These are phyloP conservation scores for Prosopis cineraria DNA, from an alignment of 306 rosid species.

Conservation along the genomic window DNA sequence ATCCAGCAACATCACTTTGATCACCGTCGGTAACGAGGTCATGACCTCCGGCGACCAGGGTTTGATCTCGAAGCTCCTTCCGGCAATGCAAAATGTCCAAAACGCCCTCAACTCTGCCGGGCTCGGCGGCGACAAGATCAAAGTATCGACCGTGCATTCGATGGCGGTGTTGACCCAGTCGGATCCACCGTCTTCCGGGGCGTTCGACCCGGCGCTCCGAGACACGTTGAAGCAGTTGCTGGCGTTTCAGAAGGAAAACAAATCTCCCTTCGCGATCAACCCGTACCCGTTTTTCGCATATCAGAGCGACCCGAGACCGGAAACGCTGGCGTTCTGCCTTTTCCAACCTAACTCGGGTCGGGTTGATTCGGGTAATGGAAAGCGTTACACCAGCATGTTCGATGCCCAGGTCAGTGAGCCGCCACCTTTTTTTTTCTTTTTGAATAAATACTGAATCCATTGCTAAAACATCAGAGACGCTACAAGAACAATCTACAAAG, in stretches of 20 bases:
- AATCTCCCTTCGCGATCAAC: conserved; percentile 56
- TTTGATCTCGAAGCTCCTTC: conserved; percentile 58
- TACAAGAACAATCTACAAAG: too few relatives aligned
- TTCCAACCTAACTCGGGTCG: conserved; percentile 69
- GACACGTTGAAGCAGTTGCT: conserved; percentile 40
- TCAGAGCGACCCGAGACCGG: conserved; percentile 68
- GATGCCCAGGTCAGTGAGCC: conserved; percentile 59
- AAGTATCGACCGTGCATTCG: conserved; percentile 69
- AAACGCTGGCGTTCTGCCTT: conserved; percentile 64
- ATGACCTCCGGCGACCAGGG: conserved; percentile 48
- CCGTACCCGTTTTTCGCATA: conserved; percentile 72
- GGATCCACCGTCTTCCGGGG: conserved; percentile 64
- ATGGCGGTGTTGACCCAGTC: conserved; percentile 61
- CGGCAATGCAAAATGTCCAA: conserved; percentile 69
- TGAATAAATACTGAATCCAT: too few relatives aligned
- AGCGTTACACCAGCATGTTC: conserved; percentile 67
- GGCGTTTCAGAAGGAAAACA: conserved; percentile 48
- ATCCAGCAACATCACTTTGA: conserved; percentile 52
- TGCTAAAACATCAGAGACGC: too few relatives aligned
- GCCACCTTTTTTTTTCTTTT: too few relatives aligned
- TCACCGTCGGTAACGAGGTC: conserved; percentile 75
- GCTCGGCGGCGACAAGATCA: conserved; percentile 54
- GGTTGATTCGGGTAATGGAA: conserved; percentile 59
- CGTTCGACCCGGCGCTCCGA: conserved; percentile 36
- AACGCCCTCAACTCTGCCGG: conserved; percentile 52